Percentiles rank a stretch among this genome's conserved stretches.
These are phyloP conservation scores for Neodidymelliopsis sp. DNA, from an alignment of 2,329 filamentous ascomycete genomes.

Conservation along the genomic window DNA sequence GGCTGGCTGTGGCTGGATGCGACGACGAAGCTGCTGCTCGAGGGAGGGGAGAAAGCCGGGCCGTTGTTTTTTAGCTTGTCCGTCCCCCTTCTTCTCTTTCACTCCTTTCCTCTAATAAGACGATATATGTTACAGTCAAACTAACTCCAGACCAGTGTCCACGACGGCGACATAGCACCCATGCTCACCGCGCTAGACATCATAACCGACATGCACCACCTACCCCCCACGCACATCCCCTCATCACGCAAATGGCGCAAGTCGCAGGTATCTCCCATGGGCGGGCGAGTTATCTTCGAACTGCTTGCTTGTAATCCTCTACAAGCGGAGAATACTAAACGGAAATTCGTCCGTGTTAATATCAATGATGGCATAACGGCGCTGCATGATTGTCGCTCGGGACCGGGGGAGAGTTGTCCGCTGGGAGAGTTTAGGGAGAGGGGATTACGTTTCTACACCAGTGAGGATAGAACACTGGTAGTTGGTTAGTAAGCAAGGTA, in stretches of 20 bases:
- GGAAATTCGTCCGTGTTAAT: constrained; percentile 59
- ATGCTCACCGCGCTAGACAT: constrained; percentile 62
- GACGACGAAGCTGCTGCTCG: constrained; percentile 57
- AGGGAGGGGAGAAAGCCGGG: constrained; percentile 53
- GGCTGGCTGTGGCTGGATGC: constrained; percentile 67
- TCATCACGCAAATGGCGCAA: constrained; percentile 61
- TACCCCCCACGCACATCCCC: constrained; percentile 57
- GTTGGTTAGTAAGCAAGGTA: too few species aligned
- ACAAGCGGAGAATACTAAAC: background rate
- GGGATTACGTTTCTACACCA: constrained; percentile 61
- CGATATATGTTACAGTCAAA: too few species aligned
- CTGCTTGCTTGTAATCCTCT: constrained; percentile 52
- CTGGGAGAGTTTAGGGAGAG: constrained; percentile 54
- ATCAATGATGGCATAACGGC: constrained; percentile 65
- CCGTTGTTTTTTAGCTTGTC: constrained; percentile 66
- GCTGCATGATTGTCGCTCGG: constrained; percentile 56
- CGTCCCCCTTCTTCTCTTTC: constrained; percentile 9
- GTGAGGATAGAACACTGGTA: constrained; percentile 25
- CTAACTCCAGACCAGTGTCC: constrained; percentile 54
- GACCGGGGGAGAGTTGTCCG: constrained; percentile 58
- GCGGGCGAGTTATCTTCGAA: constrained; percentile 63
- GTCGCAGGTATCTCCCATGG: constrained; percentile 65
- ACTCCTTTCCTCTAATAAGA: too few species aligned
- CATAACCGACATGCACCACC: constrained; percentile 52
- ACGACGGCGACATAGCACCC: constrained; percentile 66